Conservation (phyloP, 1,139 yeast genomes). For the Lodderomyces elongisporus region DNA sequence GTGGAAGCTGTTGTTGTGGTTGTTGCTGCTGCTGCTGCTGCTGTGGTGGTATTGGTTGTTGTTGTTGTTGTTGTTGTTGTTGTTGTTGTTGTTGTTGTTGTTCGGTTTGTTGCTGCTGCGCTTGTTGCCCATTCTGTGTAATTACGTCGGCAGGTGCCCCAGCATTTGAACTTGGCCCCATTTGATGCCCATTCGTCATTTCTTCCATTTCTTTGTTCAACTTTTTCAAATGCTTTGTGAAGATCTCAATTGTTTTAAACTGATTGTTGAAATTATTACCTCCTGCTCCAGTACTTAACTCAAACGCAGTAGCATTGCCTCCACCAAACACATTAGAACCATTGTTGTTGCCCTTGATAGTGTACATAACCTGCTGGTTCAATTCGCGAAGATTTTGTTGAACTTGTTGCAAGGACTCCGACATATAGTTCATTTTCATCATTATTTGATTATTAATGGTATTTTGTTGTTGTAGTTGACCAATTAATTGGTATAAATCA, state of each 20-base stretch:
- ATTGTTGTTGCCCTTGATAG: slow-evolving; percentile 7
- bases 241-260: slow-evolving; percentile 17
- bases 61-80: slow-evolving; percentile 7
- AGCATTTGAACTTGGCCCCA: not conserved
- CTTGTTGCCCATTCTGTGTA: slow-evolving; percentile 8
- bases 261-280: slow-evolving; percentile 8
- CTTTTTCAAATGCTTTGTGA: slow-evolving; percentile 20
- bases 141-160: too few relatives aligned
- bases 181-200: slow-evolving; percentile 5
- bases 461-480: slow-evolving; percentile 18
- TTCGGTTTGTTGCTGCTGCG: slow-evolving; percentile 6
- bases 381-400: slow-evolving; percentile 12
- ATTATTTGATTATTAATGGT: slow-evolving; percentile 22
- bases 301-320: not conserved
- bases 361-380: slow-evolving; percentile 12
- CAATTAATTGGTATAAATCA: slow-evolving; percentile 13
- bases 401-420: slow-evolving; percentile 19
- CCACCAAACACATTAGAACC: not conserved
- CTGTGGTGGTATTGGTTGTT: slow-evolving; percentile 8
- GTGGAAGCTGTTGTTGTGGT: slow-evolving; percentile 7
- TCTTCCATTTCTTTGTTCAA: slow-evolving; percentile 25
- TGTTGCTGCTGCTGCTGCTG: slow-evolving; percentile 8
- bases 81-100: slow-evolving; percentile 8
- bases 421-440: slow-evolving; percentile 22
- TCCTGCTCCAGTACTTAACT: too few relatives aligned